These are phyloP conservation scores for Brassica hybrid DNA, from an alignment of 441 rosid genomes.

Conservation along the genomic window DNA sequence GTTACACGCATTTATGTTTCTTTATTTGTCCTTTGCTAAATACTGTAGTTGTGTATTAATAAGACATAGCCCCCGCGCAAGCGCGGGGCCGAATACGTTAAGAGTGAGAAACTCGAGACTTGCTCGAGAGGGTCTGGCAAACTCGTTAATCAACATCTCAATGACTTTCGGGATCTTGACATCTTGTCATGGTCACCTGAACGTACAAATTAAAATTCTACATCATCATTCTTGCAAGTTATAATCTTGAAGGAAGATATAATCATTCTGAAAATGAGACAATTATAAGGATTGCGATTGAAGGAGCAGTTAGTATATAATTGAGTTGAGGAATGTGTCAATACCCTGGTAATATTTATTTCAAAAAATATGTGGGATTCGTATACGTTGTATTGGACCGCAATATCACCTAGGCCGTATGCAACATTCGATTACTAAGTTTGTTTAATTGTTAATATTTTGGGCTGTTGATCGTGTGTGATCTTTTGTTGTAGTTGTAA, in stretches of 20 bases:
- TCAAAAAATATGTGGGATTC: neutral
- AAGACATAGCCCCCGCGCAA: too few species aligned
- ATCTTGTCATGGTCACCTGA: too few species aligned
- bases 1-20: neutral
- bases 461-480: too few species aligned
- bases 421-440: too few species aligned
- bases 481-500: too few species aligned
- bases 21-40: conserved; percentile 8
- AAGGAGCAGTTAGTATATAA: neutral
- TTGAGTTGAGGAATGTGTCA: neutral
- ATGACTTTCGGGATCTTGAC: conserved; percentile 77
- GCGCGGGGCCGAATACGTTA: too few species aligned
- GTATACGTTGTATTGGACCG: too few species aligned
- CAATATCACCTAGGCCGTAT: too few species aligned
- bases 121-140: conserved; percentile 54
- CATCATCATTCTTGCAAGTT: neutral
- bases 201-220: neutral
- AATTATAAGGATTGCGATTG: neutral
- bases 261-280: neutral
- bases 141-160: conserved; percentile 75
- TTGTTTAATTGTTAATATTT: too few species aligned
- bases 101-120: too few species aligned
- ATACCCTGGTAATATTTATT: neutral
- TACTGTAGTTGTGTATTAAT: neutral
- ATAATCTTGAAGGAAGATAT: neutral